Evolutionary conservation across 2,329 filamentous ascomycete species (phyloP).

Genomic region (Botrytis byssoidea): DNA sequence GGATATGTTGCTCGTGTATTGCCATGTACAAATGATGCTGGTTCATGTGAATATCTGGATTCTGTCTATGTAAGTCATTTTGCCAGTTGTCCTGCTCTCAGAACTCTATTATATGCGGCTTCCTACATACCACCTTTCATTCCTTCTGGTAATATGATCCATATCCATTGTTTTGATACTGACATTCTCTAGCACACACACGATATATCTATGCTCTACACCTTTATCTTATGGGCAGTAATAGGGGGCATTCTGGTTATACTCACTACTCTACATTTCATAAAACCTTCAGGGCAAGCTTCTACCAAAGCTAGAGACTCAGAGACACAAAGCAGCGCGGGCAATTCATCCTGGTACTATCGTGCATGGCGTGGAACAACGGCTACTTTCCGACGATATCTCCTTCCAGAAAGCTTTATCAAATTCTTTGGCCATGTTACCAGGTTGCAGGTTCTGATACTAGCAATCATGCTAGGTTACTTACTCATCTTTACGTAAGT

Average conservation of each 20-base stretch:
- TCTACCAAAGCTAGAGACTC: conserved; percentile 31
- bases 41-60: conserved; percentile 58
- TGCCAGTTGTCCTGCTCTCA: not conserved
- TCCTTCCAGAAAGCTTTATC: conserved; percentile 60
- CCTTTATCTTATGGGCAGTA: conserved; percentile 55
- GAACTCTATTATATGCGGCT: no score
- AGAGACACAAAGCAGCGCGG: not conserved
- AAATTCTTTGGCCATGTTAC: conserved; percentile 66
- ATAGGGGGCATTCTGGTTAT: conserved; percentile 49
- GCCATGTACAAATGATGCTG: conserved; percentile 55
- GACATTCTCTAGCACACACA: conserved; percentile 42
- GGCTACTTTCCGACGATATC: conserved; percentile 40
- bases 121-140: not conserved
- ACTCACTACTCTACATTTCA: conserved; percentile 41
- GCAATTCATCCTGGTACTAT: conserved; percentile 29
- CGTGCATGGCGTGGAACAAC: conserved; percentile 27
- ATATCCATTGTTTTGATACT: not conserved
- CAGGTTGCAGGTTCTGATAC: conserved; percentile 63
- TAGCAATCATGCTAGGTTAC: conserved; percentile 59
- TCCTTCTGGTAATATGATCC: not conserved
- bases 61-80: conserved; percentile 46
- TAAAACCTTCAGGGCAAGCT: conserved; percentile 24
- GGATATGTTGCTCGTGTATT: conserved; percentile 53
- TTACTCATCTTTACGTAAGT: conserved; percentile 61
- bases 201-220: conserved; percentile 54